Evolutionary conservation across 306 rosid genomes (phyloP), one percentile per base, ranked within the genome.

Genomic region (Cyamopsis tetragonoloba): DNA sequence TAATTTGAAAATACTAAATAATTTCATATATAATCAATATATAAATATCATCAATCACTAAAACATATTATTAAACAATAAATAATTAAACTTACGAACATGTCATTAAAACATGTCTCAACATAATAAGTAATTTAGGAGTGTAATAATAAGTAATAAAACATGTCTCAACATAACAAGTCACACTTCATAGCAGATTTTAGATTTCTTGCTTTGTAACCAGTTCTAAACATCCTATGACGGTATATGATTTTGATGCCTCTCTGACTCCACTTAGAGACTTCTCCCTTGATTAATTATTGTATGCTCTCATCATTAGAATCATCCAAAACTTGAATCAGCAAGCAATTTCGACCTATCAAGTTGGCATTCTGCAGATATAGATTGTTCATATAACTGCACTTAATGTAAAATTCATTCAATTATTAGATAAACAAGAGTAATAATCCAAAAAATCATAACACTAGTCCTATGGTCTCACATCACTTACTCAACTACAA

Each of bases 101-200:
- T n/a, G n/a, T n/a, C n/a, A n/a, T n/a, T n/a, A n/a, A n/a, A n/a
- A n/a, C n/a, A n/a, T n/a, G n/a, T n/a, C n/a, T n/a, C n/a, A n/a
- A n/a, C n/a, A n/a, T n/a, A n/a, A n/a, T n/a, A n/a, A n/a, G n/a
- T n/a, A n/a, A n/a, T n/a, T n/a, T n/a, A n/a, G n/a, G n/a, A n/a
- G n/a, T n/a, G n/a, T n/a, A n/a, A n/a, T n/a, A n/a, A n/a, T n/a
- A n/a, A n/a, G n/a, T n/a, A n/a, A n/a, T n/a, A n/a, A n/a, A n/a
- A n/a, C n/a, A n/a, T n/a, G n/a, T n/a, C n/a, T n/a, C n/a, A n/a
- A n/a, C n/a, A n/a, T n/a, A n/a, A n/a, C n/a, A n/a, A 81, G 19
- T 72, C 83, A 50, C 89, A 81, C 55, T 27, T 84, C 89, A 84
- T 84, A 9, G 89, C 89, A 68, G 89, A 84, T 71, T 81, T 84